Evolutionary conservation across 2,329 filamentous ascomycete genomes (phyloP), one percentile per base, ranked within the genome.

Genomic region (Coleophoma eucalyptorum): DNA sequence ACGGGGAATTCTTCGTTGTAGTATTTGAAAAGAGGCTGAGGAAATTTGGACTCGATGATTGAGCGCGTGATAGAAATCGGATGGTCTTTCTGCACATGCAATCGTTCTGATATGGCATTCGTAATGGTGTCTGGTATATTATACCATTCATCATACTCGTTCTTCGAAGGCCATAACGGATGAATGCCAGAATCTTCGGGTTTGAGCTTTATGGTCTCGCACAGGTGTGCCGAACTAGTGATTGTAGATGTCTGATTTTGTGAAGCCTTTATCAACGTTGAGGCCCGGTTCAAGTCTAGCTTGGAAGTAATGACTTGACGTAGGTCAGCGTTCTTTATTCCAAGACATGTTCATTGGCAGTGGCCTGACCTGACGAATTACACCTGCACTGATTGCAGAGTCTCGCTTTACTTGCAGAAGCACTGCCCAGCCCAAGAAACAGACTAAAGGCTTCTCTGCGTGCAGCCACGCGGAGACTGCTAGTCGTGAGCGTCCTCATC

Each of bases 21-120:
- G 62, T 88, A 84, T 52, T 81, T 83, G 72, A 85, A 97, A 10
- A 79, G 81, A 1, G 87, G 82, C 3, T 67, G 66, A 1, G 90
- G 85, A 67, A 97, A 99, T 55, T 87, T 85, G 49, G 89, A 90
- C 73, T 97, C 89, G 65, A 99, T 95, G 55, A 99, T 86, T 62
- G 91, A 83, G 37, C 94, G 85, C 11, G 94, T 97, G 62, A 97
- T 96, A 59, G 82, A 83, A 34, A 99, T 78, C 20, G 94, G 94
- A 65, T 99, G 94, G 69, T 96, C 86, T 54, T 86, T 81, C 65
- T 94, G 84, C n/a, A 96, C 79, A 69, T 99, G 94, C n/a, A 99
- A 78, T 49, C 81, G 84, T 55, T 90, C 87, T 43, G 84, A 79
- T 44, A 95, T 80, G 50, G 89, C 83, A 19, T 83, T 75, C 44